Evolutionary conservation across 2,329 filamentous ascomycete species (phyloP), one percentile per base, ranked within the genome.

Genomic region (Fusarium subglutinans): DNA sequence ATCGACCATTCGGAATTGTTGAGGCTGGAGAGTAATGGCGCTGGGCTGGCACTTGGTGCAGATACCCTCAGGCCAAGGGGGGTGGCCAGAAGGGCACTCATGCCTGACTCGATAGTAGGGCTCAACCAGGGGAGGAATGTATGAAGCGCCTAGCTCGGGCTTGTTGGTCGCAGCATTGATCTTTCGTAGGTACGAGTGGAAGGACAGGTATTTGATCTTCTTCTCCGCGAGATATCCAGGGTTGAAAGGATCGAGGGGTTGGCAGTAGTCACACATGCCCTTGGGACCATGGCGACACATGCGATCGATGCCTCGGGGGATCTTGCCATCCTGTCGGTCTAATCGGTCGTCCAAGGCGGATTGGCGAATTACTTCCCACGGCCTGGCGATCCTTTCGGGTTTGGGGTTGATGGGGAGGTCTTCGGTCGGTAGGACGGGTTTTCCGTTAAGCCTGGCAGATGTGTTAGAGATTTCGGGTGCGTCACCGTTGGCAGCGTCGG

Each of bases 231-330:
- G 88, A 78, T 98, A 98, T 63, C 91, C 91, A n/a, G 92, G 83
- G 79, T 97, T 92, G 83, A 97, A 99, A 2, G 96, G 96, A 80
- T 99, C 96, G 57, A 98, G 85, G 1, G 97, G 97, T 90, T 97
- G 97, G 85, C 96, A 99, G 84, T 98, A 97, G 84, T 99, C 96
- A 83, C 96, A 99, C 96, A 99, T 99, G 81, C 96, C 96, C 84
- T 98, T 98, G 58, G 93, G 92, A 3, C 96, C 96, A 82, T 99
- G 96, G 71, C 94, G 92, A 85, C 96, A 99, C 95, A 99, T 96
- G 81, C 93, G 94, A 81, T 97, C 94, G 66, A 88, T 88, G 70
- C 89, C 89, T 71, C 95, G 88, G 26, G 90, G 86, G 58, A 98
- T 98, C 85, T 98, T 99, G 75, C 96, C 96, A 86, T 96, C 92